Evolutionary conservation across 1,284 basidiomycete species (phyloP), one percentile per base, ranked within the genome.

Genomic region (Stygiomarasmius scandens): DNA sequence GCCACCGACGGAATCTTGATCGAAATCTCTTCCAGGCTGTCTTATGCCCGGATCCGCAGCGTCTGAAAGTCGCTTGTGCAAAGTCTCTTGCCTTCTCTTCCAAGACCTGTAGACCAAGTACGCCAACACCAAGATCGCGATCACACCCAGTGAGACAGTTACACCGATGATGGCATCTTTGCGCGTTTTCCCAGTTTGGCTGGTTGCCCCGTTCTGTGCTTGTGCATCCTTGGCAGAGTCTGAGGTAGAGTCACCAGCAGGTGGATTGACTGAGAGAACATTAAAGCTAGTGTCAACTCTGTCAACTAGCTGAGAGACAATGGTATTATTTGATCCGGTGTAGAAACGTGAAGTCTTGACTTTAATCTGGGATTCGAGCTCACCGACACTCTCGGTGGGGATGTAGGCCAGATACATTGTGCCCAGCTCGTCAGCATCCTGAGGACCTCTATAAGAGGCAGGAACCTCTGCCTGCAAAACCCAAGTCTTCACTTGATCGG

Each of bases 91-190:
- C 43, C 82, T 80, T 59, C 84, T 78, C 71, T 85, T 83, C 67
- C 82, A 72, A 6, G 82, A 81, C 54, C 85, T 79, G 62, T 82
- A 83, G 23, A 81, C 74, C 56, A 92, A 83, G 74, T 85, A 88
- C 14, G 73, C 78, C 29, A 90, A 78, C 24, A 90, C 83, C 27
- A 88, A 66, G 20, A 91, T 64, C 0, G 89, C 86, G 59, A 92
- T 81, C 4, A 79, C 87, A 29, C 90, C 90, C n/a, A 93, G 80
- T 1, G 88, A 85, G 36, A 79, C 84, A 61, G 91, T 88, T 9
- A 93, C 89, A 27, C 90, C 91, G 58, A 93, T 91, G 66, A 93
- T 91, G 5, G 88, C 89, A 62, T 92, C 83, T 66, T 87, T 81
- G 6, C 90, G 77, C 12, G 80, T 75, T n/a, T 19, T 41, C 19